Conservation (phyloP, 2,329 filamentous ascomycete species). For the Cladorrhinum sp. region DNA sequence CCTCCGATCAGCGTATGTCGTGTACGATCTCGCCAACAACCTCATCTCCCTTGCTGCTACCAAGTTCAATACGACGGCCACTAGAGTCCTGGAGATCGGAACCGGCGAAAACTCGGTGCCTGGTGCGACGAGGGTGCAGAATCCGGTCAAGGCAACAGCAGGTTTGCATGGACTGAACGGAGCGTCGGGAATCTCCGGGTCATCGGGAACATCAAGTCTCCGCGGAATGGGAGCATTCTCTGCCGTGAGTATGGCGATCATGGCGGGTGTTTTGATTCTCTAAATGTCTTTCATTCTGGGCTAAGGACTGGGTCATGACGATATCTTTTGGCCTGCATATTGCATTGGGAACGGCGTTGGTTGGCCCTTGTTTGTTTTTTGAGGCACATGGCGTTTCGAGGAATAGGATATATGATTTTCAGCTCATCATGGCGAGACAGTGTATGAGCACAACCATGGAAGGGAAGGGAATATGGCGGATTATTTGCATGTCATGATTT, state of each 20-base stretch:
- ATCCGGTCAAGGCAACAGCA: constrained; percentile 47
- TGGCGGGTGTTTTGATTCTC: constrained; percentile 2
- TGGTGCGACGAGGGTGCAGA: constrained; percentile 48
- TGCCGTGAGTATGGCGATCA: not conserved
- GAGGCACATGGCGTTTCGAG: not conserved
- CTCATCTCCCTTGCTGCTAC: constrained; percentile 69
- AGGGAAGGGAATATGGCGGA: not conserved
- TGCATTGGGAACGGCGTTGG: not conserved
- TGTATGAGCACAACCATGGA: not conserved
- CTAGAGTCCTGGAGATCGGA: constrained; percentile 54
- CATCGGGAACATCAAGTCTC: not conserved
- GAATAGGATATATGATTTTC: not conserved
- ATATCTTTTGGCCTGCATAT: not conserved
- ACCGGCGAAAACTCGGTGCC: constrained; percentile 50
- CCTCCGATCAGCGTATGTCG: constrained; percentile 69
- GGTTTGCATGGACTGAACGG: constrained; percentile 34
- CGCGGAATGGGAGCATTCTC: not conserved
- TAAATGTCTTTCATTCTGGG: not conserved
- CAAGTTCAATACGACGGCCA: constrained; percentile 54
- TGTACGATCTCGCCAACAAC: constrained; percentile 71
- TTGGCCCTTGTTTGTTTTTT: constrained; percentile 1
- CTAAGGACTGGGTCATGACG: not conserved
- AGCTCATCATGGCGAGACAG: not conserved
- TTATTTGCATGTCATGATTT: not conserved
- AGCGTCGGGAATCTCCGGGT: not conserved